Conservation (phyloP, 2,329 filamentous ascomycete genomes). For the Ophiostoma quercus region DNA sequence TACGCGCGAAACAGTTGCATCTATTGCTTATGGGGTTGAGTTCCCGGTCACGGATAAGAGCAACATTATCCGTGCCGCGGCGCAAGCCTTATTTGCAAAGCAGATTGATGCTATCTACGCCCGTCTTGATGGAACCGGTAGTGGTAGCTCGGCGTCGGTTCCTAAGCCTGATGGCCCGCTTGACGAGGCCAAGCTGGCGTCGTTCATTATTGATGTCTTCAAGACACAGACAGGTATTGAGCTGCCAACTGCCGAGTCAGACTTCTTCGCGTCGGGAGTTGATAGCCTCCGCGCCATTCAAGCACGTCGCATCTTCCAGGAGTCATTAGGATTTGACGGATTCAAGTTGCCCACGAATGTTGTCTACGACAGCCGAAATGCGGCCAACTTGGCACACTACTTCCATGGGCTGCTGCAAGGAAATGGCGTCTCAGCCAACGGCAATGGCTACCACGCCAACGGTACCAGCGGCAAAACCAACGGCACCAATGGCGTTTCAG, state of each 20-base stretch:
- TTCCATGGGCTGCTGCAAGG: conserved; percentile 29
- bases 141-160: not conserved
- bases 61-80: conserved; percentile 41
- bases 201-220: conserved; percentile 34
- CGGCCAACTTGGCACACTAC: conserved; percentile 35
- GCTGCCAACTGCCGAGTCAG: conserved; percentile 33
- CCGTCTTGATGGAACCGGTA: conserved; percentile 17
- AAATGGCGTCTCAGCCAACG: conserved; percentile 26
- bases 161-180: conserved; percentile 20
- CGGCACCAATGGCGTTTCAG: not conserved
- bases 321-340: conserved; percentile 36
- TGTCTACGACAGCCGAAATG: conserved; percentile 40
- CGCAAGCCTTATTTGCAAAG: conserved; percentile 36
- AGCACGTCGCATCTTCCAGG: conserved; percentile 39
- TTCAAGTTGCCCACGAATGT: conserved; percentile 36
- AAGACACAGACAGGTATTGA: conserved; percentile 33
- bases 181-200: conserved; percentile 33
- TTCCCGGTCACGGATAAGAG: conserved; percentile 44
- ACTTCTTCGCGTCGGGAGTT: conserved; percentile 43
- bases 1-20: conserved; percentile 38
- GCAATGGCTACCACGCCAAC: not conserved
- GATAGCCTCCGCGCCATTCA: conserved; percentile 46
- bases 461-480: not conserved
- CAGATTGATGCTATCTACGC: conserved; percentile 35
- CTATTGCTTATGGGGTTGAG: conserved; percentile 33